Evolutionary conservation across 768 basidiomycete species (phyloP).

Genomic region (Lactarius evosmus): DNA sequence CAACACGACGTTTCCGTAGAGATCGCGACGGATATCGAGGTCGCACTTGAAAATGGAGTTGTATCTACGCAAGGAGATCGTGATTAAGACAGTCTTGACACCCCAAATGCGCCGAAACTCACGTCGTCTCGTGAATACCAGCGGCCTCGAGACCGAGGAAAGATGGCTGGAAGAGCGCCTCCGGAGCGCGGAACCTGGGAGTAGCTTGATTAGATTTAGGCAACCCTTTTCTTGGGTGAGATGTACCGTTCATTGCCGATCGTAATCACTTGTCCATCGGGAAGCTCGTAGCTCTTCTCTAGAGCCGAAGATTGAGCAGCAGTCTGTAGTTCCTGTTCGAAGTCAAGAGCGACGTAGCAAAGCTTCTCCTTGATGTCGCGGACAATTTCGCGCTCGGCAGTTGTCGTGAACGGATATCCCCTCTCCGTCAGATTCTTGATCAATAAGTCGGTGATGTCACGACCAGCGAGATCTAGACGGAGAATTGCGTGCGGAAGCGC

Average conservation of each 20-base stretch:
- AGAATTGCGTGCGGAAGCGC: conserved; percentile 89
- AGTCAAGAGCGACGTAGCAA: conserved; percentile 92
- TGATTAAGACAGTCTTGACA: conserved; percentile 7
- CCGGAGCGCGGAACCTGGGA: conserved; percentile 51
- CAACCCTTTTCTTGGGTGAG: background rate
- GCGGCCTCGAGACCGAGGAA: conserved; percentile 70
- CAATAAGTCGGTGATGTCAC: conserved; percentile 83
- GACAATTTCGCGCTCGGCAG: conserved; percentile 90
- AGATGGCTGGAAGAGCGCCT: conserved; percentile 56
- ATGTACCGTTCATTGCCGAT: conserved; percentile 60
- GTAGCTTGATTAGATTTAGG: background rate
- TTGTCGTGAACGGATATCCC: conserved; percentile 92
- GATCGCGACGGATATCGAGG: conserved; percentile 77
- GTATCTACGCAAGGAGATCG: conserved; percentile 34
- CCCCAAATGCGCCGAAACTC: conserved; percentile 25
- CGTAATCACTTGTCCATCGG: conserved; percentile 90
- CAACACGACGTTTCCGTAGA: conserved; percentile 80
- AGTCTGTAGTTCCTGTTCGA: conserved; percentile 89
- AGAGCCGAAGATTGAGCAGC: conserved; percentile 84
- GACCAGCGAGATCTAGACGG: conserved; percentile 87
- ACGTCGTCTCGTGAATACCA: conserved; percentile 76
- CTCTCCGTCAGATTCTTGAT: conserved; percentile 87
- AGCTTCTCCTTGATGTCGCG: conserved; percentile 94
- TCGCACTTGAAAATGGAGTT: conserved; percentile 68
- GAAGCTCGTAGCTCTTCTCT: conserved; percentile 93